Evolutionary conservation across 2,329 filamentous ascomycete species (phyloP), one percentile per base, ranked within the genome.

Genomic region (Rutstroemia sydowiana): DNA sequence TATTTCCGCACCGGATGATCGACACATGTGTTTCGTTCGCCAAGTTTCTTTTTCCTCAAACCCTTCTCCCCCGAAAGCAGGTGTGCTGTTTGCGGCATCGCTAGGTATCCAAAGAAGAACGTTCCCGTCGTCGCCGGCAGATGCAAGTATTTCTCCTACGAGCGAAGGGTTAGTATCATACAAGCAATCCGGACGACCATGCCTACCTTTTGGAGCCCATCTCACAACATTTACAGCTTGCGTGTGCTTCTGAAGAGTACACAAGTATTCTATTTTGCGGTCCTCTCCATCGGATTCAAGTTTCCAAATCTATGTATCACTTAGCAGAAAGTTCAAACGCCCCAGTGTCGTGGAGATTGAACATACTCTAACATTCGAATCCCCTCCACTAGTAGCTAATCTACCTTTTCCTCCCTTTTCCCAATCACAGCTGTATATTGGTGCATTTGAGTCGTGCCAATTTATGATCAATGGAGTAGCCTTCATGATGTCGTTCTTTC

Each of bases 191-290:
- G 14, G 2, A 5, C 16, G 45, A 16, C 28, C 14, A 13, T 32
- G 59, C 73, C 53, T 76, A 95, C 91, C 92, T 78, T 88, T 88
- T 21, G 93, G 93, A 63, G 88, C 88, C 82, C 93, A 98, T 63
- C 93, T 82, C 48, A 98, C 93, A 36, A 98, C 93, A 73, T 98
- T 98, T 63, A 98, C 93, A 41, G 93, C 90, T 70, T 97, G 92
- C 20, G 91, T 95, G 70, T 98, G 93, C 68, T 95, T 96, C 55
- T 84, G 77, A 50, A 98, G 79, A 2, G 92, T 96, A 13, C 90
- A 90, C 32, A 98, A 77, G 68, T 97, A 98, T 53, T 89, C 87
- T 58, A 95, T 88, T 66, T 86, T 95, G 55, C 89, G 81, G 63
- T 95, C 88, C 57, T 95, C 89, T 36, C 88, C 90, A 55, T 86